Conservation (phyloP, 2,329 filamentous ascomycete species). For the Annulohypoxylon truncatum region DNA sequence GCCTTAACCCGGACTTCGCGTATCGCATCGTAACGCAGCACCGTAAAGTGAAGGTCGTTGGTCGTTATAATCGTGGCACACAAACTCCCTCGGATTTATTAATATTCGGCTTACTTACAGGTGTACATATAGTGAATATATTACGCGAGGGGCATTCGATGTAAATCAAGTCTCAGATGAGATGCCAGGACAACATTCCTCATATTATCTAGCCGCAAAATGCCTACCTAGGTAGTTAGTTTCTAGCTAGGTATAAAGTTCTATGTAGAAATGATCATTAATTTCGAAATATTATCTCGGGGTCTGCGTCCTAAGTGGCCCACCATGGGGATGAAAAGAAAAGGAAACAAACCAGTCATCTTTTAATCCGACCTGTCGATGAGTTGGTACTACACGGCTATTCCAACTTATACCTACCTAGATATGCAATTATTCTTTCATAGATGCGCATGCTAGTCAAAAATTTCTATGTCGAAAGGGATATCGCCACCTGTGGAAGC, state of each 20-base stretch:
- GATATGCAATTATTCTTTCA: no score
- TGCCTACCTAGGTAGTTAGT: not conserved
- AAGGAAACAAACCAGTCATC: not conserved
- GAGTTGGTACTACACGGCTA: no score
- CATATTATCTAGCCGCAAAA: not conserved
- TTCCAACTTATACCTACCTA: no score
- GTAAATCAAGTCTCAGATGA: not conserved
- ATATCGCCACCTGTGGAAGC: conserved; percentile 1
- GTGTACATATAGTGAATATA: not conserved
- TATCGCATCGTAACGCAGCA: conserved; percentile 15
- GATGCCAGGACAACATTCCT: not conserved
- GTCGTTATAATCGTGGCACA: conserved; percentile 14
- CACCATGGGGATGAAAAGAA: no score
- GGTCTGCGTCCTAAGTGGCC: not conserved
- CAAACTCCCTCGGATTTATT: conserved; percentile 15
- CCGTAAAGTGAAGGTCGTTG: conserved; percentile 6
- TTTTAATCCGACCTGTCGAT: not conserved
- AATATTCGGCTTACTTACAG: not conserved
- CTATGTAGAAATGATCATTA: conserved; percentile 4
- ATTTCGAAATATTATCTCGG: conserved; percentile 1
- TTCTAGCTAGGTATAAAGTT: no score
- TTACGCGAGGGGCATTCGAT: not conserved
- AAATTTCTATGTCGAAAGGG: no score
- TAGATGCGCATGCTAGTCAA: no score
- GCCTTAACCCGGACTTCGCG: not conserved